Conservation (phyloP, 148 eudicot species). For the Vaccinium darrowii region DNA sequence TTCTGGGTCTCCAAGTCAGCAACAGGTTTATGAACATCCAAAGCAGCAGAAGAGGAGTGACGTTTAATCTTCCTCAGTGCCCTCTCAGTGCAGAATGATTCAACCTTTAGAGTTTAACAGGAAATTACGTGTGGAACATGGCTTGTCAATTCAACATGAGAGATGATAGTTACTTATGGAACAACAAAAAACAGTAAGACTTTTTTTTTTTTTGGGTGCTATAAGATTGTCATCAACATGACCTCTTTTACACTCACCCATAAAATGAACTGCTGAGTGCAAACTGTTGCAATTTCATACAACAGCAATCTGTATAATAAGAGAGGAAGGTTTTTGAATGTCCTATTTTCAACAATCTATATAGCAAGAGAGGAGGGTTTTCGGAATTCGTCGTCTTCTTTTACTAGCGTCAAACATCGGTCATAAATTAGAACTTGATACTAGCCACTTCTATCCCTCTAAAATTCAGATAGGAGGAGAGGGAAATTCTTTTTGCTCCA, state of each 20-base stretch:
- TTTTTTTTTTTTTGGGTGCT: no score
- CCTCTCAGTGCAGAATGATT: conserved; percentile 57
- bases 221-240: background rate
- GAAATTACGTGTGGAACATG: background rate
- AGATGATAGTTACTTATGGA: background rate
- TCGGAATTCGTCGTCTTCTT: no score
- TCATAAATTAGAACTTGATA: background rate
- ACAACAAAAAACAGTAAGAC: background rate
- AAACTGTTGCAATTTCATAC: background rate
- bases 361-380: no score
- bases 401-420: background rate
- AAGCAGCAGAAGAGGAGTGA: conserved; percentile 35
- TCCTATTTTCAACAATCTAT: no score
- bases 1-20: conserved; percentile 18
- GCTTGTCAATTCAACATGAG: background rate
- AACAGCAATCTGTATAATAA: no score
- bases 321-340: no score
- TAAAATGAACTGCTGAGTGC: background rate
- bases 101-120: conserved; percentile 47
- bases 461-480: background rate
- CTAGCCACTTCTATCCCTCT: background rate
- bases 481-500: background rate
- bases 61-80: conserved; percentile 58
- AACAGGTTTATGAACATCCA: conserved; percentile 30
- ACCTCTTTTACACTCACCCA: background rate